Evolutionary conservation across 345 rosid species (phyloP), one percentile per base, ranked within the genome.

Genomic region (Linum usitatissimum): DNA sequence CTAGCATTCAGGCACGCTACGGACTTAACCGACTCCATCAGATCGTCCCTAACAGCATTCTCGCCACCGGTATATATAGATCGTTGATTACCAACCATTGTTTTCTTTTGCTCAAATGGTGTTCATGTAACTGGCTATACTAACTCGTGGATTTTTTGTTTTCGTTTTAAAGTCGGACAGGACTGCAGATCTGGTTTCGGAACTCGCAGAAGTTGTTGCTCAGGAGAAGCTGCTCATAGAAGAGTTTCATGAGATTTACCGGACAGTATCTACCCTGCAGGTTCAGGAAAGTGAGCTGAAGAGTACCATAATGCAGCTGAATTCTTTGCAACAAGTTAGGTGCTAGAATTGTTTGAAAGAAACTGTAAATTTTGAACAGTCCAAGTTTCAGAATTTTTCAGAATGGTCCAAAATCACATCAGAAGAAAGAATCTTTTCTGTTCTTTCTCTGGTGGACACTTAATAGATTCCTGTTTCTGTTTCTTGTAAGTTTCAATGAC

Each of bases 211-310:
- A 60, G 87, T 84, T 57, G 78, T 68, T 31, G 69, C 79, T 55
- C 85, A 84, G 53, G 97, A 87, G 75, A 91, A 80, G 66, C 55
- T 84, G 68, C 65, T 83, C 18, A 18, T 88, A 54, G 84, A 81
- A 73, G 82, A 86, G 68, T 79, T 85, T 75, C 68, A 73, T 38
- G 93, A 87, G 67, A 83, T 75, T 71, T 59, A 76, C 49, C 76
- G 73, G 73, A 72, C 64, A 64, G 67, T 83, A 57, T 82, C 84
- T 60, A 66, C 20, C 66, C 59, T 85, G 53, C 88, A 87, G 97
- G 71, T 82, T 62, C 75, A 76, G 59, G 92, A 90, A 73, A 83
- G 75, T 69, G 81, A 83, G 69, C 74, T 84, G 56, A 83, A 70
- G 61, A 73, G 84, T 72, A 62, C 65, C 58, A 10, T 82, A 19